These are phyloP conservation scores for Cornus florida DNA, from an alignment of 148 eudicot genomes.

Conservation along the genomic window DNA sequence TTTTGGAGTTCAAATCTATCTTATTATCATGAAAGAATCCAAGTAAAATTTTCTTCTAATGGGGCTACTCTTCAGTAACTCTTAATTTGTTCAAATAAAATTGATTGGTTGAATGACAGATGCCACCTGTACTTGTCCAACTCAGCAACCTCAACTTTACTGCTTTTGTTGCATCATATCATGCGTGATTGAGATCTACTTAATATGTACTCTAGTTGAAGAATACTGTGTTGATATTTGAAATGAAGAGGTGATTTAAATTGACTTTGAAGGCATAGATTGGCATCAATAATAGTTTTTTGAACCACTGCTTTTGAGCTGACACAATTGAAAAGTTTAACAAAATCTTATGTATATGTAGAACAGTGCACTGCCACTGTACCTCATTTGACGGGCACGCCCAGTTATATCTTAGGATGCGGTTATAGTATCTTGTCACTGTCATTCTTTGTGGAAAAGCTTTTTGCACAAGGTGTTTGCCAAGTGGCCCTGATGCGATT, in stretches of 20 bases:
- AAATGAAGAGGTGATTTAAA: background rate
- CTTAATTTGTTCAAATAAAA: background rate
- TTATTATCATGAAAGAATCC: background rate
- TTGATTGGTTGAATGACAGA: background rate
- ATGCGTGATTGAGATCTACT: background rate
- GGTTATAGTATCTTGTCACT: background rate
- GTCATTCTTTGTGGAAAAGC: background rate
- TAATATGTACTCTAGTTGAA: background rate
- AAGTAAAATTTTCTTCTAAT: too few relatives aligned
- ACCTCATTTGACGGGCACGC: background rate
- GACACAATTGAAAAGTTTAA: background rate
- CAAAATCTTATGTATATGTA: background rate
- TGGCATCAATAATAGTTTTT: background rate
- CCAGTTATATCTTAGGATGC: too few relatives aligned
- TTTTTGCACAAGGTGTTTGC: background rate
- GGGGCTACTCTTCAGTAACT: background rate
- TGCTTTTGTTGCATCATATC: background rate
- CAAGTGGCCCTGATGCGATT: background rate
- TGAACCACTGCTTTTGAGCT: background rate
- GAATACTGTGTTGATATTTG: background rate
- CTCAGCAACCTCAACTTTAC: background rate
- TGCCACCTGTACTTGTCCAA: background rate
- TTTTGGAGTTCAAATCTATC: background rate
- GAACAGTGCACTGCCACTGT: background rate
- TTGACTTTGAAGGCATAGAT: background rate